Evolutionary conservation across 352 stramenopile species (phyloP).

Genomic region (Globisporangium apiculatum): DNA sequence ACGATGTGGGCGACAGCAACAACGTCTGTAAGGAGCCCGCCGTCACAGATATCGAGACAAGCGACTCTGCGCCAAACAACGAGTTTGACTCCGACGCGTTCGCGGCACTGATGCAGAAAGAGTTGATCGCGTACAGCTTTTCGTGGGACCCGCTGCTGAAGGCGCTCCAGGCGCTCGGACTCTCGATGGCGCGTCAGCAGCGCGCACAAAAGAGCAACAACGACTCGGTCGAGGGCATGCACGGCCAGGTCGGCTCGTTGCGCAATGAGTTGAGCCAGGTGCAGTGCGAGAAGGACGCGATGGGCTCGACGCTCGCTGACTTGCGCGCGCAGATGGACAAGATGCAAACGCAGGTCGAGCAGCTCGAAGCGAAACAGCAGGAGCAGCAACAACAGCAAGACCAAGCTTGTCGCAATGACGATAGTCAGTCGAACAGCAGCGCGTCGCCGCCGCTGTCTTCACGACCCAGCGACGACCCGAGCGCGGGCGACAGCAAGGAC

Average conservation of each 20-base stretch:
- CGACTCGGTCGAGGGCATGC: constrained; percentile 42
- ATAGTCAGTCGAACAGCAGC: constrained; percentile 1
- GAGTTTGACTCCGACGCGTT: constrained; percentile 44
- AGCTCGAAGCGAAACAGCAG: constrained; percentile 16
- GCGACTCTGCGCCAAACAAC: constrained; percentile 2
- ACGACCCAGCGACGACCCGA: neutral
- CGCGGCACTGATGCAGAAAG: constrained; percentile 47
- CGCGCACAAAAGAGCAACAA: constrained; percentile 35
- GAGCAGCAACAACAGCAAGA: constrained; percentile 12
- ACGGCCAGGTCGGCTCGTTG: constrained; percentile 35
- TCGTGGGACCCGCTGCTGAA: constrained; percentile 71
- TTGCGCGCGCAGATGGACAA: constrained; percentile 43
- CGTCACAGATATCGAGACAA: constrained; percentile 2
- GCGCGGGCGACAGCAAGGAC: neutral
- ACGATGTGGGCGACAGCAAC: constrained; percentile 5
- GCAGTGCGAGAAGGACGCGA: constrained; percentile 50
- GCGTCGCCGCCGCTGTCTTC: constrained; percentile 1
- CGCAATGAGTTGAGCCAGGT: constrained; percentile 29
- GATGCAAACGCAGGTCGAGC: constrained; percentile 38
- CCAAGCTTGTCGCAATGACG: constrained; percentile 4
- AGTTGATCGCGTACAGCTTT: constrained; percentile 63
- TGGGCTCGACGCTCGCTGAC: constrained; percentile 31
- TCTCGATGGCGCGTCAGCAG: constrained; percentile 50
- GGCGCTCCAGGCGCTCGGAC: constrained; percentile 46
- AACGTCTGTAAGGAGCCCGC: constrained; percentile 4